These are phyloP conservation scores for Keithomyces neogunnii DNA, from an alignment of 2,329 filamentous ascomycete species.

Conservation along the genomic window DNA sequence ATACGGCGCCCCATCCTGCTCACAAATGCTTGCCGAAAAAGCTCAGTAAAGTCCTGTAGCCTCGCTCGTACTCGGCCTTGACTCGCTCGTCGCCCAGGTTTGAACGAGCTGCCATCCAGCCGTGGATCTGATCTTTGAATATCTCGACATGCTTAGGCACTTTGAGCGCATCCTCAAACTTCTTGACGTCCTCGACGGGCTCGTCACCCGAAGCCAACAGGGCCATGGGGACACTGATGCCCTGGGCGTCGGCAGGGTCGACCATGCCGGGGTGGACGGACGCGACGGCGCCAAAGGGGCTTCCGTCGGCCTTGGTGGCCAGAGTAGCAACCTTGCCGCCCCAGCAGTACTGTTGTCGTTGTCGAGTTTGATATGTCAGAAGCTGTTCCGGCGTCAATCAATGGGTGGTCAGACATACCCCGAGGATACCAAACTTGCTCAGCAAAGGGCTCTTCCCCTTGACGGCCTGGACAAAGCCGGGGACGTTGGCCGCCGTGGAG, in stretches of 20 bases:
- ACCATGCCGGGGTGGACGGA: conserved; percentile 55
- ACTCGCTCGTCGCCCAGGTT: conserved; percentile 48
- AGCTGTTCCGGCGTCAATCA: not conserved
- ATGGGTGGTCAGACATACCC: conserved; percentile 33
- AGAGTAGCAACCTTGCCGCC: conserved; percentile 59
- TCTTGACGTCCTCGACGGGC: conserved; percentile 42
- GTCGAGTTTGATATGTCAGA: not conserved
- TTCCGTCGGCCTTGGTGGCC: conserved; percentile 37
- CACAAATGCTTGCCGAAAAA: conserved; percentile 48
- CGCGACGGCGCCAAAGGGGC: conserved; percentile 46
- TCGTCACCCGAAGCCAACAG: conserved; percentile 61
- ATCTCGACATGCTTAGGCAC: conserved; percentile 54
- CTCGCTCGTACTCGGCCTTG: conserved; percentile 53
- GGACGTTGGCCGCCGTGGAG: conserved; percentile 40
- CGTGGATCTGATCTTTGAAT: conserved; percentile 61
- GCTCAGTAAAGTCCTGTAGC: conserved; percentile 48
- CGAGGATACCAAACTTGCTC: conserved; percentile 51
- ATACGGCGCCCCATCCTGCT: not conserved
- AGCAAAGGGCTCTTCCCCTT: conserved; percentile 44
- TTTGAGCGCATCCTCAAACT: conserved; percentile 45
- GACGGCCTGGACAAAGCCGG: conserved; percentile 45
- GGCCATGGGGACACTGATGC: conserved; percentile 51
- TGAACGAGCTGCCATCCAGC: conserved; percentile 64
- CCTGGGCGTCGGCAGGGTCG: conserved; percentile 50
- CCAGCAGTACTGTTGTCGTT: conserved; percentile 50